phyloP scores from a whole-genome alignment of 306 rosid species.

The Trifolium subterraneum region DNA sequence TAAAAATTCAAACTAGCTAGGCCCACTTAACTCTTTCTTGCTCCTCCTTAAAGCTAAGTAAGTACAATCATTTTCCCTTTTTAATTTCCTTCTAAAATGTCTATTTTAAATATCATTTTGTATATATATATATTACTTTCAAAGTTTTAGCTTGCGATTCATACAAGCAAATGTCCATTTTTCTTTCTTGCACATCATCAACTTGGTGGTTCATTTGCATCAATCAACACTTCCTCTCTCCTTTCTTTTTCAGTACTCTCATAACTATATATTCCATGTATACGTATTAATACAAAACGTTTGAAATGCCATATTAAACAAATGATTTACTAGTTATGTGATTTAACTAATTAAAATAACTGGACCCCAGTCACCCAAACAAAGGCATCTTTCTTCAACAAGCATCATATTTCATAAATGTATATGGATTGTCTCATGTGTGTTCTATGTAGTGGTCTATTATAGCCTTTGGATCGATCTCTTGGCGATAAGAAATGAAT shows the following conservation, averaged over 20 bases:
- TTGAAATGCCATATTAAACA: constrained; percentile 44
- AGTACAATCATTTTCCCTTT: constrained; percentile 66
- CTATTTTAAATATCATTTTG: constrained; percentile 61
- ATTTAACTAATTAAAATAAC: constrained; percentile 30
- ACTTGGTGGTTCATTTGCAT: constrained; percentile 78
- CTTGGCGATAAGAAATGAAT: too few relatives aligned
- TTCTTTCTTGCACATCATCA: constrained; percentile 72
- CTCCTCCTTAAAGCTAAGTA: constrained; percentile 98
- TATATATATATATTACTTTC: constrained; percentile 64
- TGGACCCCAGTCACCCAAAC: constrained; percentile 28
- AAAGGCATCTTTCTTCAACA: constrained; percentile 35
- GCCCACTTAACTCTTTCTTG: constrained; percentile 69
- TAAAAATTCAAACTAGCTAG: constrained; percentile 51
- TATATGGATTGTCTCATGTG: too few relatives aligned
- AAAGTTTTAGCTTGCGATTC: constrained; percentile 91
- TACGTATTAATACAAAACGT: constrained; percentile 37
- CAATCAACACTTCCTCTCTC: constrained; percentile 57
- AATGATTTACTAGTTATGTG: constrained; percentile 21
- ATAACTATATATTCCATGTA: constrained; percentile 40
- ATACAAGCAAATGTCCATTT: constrained; percentile 89
- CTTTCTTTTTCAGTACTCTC: constrained; percentile 50
- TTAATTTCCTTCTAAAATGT: constrained; percentile 51
- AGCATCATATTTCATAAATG: constrained; percentile 33
- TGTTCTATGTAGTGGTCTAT: too few relatives aligned
- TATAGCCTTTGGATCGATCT: too few relatives aligned